phyloP scores from a whole-genome alignment of 2,329 filamentous ascomycete species.

The Aspergillus ochraceus region DNA sequence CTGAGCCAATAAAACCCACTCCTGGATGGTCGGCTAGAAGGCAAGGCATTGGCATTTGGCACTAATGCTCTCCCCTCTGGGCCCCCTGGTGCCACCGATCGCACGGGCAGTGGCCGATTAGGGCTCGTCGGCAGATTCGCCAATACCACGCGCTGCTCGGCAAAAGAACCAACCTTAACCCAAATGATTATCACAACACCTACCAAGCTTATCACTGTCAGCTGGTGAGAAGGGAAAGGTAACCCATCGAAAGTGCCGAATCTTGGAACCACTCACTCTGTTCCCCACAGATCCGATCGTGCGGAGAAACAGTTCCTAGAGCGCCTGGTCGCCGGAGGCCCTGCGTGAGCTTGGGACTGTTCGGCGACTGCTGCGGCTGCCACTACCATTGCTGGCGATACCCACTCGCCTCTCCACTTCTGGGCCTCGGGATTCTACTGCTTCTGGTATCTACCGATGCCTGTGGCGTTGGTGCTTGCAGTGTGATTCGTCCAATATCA shows the following conservation, averaged over 20 bases:
- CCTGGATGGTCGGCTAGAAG: background rate
- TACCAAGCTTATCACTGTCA: conserved; percentile 1
- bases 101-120: background rate
- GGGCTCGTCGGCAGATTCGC: conserved; percentile 12
- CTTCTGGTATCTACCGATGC: conserved; percentile 8
- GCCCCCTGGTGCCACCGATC: background rate
- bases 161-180: conserved; percentile 7
- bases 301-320: conserved; percentile 12
- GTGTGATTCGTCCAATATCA: background rate
- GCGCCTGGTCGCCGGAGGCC: background rate
- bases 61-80: background rate
- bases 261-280: background rate
- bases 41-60: background rate
- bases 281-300: conserved; percentile 23
- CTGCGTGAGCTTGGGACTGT: background rate
- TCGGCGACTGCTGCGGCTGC: background rate
- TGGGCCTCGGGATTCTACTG: background rate
- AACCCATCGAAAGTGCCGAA: background rate
- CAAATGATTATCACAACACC: background rate
- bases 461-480: background rate
- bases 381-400: background rate
- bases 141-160: conserved; percentile 11
- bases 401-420: conserved; percentile 1
- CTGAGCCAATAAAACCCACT: background rate
- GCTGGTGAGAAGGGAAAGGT: background rate